A percentile compares a stretch with the other conserved stretches of the same genome.
phyloP scores from a whole-genome alignment of 2,329 filamentous ascomycete species.

The Colletotrichum lini region DNA sequence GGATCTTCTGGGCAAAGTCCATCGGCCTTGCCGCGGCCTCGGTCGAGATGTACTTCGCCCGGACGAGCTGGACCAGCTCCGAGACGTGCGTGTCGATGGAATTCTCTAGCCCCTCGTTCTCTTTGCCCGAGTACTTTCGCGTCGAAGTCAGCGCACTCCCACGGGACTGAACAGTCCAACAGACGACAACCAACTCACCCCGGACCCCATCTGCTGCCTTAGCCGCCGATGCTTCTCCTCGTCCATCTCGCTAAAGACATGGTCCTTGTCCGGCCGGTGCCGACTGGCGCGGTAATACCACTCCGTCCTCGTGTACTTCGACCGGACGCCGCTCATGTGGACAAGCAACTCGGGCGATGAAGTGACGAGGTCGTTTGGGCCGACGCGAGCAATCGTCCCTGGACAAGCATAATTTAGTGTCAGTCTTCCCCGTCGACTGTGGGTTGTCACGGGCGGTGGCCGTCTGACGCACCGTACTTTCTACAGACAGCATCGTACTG shows the following conservation, averaged over 20 bases:
- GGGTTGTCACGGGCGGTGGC: not conserved
- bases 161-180: not conserved
- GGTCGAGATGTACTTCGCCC: constrained; percentile 58
- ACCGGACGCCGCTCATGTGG: constrained; percentile 52
- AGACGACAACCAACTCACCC: constrained; percentile 35
- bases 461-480: constrained; percentile 30
- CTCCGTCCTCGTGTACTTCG: constrained; percentile 52
- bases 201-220: constrained; percentile 59
- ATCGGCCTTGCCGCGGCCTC: constrained; percentile 50
- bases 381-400: constrained; percentile 57
- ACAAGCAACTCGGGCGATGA: constrained; percentile 55
- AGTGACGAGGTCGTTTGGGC: constrained; percentile 58
- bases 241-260: constrained; percentile 53
- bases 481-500: constrained; percentile 32
- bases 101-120: constrained; percentile 59
- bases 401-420: not conserved
- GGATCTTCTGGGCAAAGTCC: constrained; percentile 62
- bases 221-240: constrained; percentile 54
- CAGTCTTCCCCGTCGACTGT: not conserved
- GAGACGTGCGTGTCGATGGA: constrained; percentile 60
- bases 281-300: constrained; percentile 54
- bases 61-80: constrained; percentile 61
- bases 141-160: not conserved
- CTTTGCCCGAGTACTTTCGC: constrained; percentile 61
- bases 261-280: constrained; percentile 54